These are phyloP conservation scores for Oryza coarctata DNA, from an alignment of 176 grass and related monocot genomes.

Conservation along the genomic window DNA sequence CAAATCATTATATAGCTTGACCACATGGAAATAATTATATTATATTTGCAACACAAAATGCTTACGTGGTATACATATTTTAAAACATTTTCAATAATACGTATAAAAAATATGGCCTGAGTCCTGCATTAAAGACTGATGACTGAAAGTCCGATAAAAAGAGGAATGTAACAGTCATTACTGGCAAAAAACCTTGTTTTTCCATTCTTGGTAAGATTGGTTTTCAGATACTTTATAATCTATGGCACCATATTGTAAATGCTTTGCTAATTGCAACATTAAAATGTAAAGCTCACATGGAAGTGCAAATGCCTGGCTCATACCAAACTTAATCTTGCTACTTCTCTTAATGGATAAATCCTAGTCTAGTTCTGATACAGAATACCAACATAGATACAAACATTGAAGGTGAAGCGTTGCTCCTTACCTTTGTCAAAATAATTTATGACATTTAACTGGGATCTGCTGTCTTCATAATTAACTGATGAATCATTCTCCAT, in stretches of 20 bases:
- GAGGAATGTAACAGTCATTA: neutral
- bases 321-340: neutral
- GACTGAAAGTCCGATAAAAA: neutral
- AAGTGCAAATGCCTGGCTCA: neutral
- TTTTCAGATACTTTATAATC: neutral
- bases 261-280: neutral
- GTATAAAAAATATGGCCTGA: neutral
- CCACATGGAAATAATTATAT: neutral
- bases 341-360: neutral
- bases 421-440: constrained; percentile 58
- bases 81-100: neutral
- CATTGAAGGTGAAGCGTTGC: neutral
- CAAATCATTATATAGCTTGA: neutral
- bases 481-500: constrained; percentile 48
- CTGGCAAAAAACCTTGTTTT: neutral
- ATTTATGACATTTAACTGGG: constrained; percentile 46
- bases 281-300: neutral
- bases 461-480: constrained; percentile 50
- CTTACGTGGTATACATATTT: neutral
- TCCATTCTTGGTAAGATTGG: neutral
- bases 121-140: neutral
- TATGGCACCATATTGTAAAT: neutral
- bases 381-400: constrained; percentile 13
- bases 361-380: neutral
- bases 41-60: neutral